These are phyloP conservation scores for Artemisia tridentata DNA, from an alignment of 129 eudicot genomes.

Conservation along the genomic window DNA sequence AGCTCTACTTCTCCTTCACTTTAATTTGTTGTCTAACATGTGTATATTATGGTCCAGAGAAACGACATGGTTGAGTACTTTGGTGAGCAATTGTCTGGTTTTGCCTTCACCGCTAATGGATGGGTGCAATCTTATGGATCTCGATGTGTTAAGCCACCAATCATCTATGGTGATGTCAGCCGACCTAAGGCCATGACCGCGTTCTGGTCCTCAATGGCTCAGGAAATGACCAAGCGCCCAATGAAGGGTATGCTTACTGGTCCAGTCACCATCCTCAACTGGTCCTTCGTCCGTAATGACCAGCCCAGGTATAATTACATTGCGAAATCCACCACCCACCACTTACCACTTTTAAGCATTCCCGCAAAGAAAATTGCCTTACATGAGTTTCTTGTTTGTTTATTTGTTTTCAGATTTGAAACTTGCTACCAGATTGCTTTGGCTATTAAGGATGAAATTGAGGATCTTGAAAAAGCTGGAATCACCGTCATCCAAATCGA, in stretches of 20 bases:
- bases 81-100: slow-evolving; percentile 94
- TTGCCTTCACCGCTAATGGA: slow-evolving; percentile 93
- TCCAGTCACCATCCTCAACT: slow-evolving; percentile 73
- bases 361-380: too few relatives aligned
- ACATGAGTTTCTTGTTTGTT: background rate
- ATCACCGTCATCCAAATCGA: slow-evolving; percentile 58
- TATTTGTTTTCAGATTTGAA: slow-evolving; percentile 39
- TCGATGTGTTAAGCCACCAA: slow-evolving; percentile 75
- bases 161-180: slow-evolving; percentile 74
- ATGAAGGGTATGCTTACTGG: slow-evolving; percentile 99
- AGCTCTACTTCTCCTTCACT: background rate
- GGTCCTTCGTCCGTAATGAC: slow-evolving; percentile 72
- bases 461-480: slow-evolving; percentile 72
- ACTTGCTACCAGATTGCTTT: slow-evolving; percentile 76
- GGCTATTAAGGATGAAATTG: slow-evolving; percentile 69
- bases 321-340: background rate
- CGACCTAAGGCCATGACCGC: slow-evolving; percentile 69
- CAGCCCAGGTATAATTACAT: slow-evolving; percentile 49
- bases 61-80: slow-evolving; percentile 99
- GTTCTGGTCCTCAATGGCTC: slow-evolving; percentile 67
- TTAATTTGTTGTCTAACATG: background rate
- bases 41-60: slow-evolving; percentile 44
- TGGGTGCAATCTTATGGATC: slow-evolving; percentile 79
- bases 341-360: too few relatives aligned
- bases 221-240: slow-evolving; percentile 81